Evolutionary conservation across 345 rosid species (phyloP).

Genomic region (Raphanus sativus): DNA sequence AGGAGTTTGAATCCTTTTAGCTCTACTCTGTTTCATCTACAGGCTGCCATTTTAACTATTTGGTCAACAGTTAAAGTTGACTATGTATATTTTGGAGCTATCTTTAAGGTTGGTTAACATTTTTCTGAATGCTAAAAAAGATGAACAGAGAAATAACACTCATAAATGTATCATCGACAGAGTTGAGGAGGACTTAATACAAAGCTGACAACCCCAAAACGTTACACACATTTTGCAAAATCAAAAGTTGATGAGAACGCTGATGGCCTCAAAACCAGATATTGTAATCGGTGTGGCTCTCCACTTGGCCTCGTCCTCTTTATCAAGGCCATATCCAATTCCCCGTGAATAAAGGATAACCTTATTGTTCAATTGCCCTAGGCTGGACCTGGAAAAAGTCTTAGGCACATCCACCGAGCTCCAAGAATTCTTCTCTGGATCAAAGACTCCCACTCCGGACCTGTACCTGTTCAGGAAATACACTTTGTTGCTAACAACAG

Average conservation of each 20-base stretch:
- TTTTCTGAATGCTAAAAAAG: too few relatives aligned
- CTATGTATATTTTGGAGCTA: too few relatives aligned
- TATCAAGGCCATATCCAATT: constrained; percentile 45
- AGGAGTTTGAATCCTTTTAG: background rate
- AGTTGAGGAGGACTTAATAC: too few relatives aligned
- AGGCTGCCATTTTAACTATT: too few relatives aligned
- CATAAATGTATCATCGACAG: too few relatives aligned
- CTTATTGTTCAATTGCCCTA: constrained; percentile 65
- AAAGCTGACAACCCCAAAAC: too few relatives aligned
- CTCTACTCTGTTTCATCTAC: background rate
- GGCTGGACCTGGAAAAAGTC: constrained; percentile 46
- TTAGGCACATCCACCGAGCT: constrained; percentile 63
- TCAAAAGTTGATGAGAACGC: too few relatives aligned
- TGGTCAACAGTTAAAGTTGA: too few relatives aligned
- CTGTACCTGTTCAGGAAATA: constrained; percentile 54
- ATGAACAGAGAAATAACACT: too few relatives aligned
- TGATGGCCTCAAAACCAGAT: too few relatives aligned
- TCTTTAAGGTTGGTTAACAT: too few relatives aligned
- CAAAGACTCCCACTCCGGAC: constrained; percentile 63
- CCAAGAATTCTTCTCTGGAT: constrained; percentile 67
- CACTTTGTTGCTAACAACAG: constrained; percentile 63
- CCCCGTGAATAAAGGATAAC: constrained; percentile 55
- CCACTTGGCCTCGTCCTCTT: constrained; percentile 67
- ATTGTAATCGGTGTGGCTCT: constrained; percentile 1
- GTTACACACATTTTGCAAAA: too few relatives aligned